These are phyloP conservation scores for Trypanosoma brucei DNA, from an alignment of 208 protist genomes.

Conservation along the genomic window DNA sequence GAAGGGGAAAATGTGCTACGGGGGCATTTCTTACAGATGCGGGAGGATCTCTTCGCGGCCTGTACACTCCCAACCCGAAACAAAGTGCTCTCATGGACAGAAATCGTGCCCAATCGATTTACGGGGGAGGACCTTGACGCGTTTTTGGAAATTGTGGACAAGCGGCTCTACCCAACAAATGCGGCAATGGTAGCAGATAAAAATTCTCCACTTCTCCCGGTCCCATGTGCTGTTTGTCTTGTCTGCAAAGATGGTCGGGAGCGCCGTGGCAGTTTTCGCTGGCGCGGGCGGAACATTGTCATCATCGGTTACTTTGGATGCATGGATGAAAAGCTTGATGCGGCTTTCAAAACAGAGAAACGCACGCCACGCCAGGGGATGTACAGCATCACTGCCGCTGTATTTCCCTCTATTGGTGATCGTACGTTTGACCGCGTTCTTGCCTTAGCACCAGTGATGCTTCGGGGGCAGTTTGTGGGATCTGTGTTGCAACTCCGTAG, in stretches of 20 bases:
- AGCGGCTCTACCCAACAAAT: conserved; percentile 51
- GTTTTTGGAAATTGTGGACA: conserved; percentile 64
- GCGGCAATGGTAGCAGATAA: conserved; percentile 44
- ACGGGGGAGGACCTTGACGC: conserved; percentile 63
- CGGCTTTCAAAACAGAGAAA: conserved; percentile 66
- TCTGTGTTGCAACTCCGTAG: background rate
- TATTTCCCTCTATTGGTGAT: conserved; percentile 76
- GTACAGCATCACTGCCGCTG: conserved; percentile 42
- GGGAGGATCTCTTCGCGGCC: conserved; percentile 53
- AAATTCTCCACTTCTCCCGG: conserved; percentile 37
- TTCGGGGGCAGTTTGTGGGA: conserved; percentile 54
- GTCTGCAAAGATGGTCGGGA: conserved; percentile 70
- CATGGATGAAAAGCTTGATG: conserved; percentile 47
- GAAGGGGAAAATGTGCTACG: conserved; percentile 33
- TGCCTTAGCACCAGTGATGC: conserved; percentile 70
- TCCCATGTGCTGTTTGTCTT: conserved; percentile 79
- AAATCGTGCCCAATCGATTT: conserved; percentile 34
- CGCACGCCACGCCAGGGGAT: background rate
- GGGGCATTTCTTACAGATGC: conserved; percentile 63
- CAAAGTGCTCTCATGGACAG: conserved; percentile 1
- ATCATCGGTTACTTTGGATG: conserved; percentile 84
- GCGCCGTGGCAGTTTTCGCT: conserved; percentile 49
- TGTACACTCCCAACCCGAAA: conserved; percentile 53
- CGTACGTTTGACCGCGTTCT: conserved; percentile 80
- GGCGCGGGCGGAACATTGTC: conserved; percentile 67